Evolutionary conservation across 1,139 yeast genomes (phyloP).

Genomic region (Pichia sp.): DNA sequence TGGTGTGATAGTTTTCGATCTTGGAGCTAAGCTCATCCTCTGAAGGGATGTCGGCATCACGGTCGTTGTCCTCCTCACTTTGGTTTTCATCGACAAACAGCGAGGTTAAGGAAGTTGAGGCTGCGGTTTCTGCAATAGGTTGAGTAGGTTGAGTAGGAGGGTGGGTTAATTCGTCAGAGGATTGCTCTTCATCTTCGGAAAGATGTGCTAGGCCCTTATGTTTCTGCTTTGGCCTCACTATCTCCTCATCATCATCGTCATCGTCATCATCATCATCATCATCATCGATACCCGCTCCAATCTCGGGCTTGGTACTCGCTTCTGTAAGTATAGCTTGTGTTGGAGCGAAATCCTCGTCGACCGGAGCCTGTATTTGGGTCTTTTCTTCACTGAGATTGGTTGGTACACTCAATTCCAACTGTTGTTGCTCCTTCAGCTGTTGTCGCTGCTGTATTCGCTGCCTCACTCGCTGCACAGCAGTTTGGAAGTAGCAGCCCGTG

Average conservation of each 20-base stretch:
- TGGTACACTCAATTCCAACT: not conserved
- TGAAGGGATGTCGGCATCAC: not conserved
- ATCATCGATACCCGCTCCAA: too few species aligned
- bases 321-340: not conserved
- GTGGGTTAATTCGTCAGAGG: not conserved
- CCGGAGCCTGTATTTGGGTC: not conserved
- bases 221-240: slow-evolving; percentile 2
- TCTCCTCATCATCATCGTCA: slow-evolving; percentile 4
- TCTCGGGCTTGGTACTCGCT: not conserved
- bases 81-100: slow-evolving; percentile 9
- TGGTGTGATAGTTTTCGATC: slow-evolving; percentile 21
- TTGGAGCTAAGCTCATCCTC: slow-evolving; percentile 4
- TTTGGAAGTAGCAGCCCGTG: not conserved
- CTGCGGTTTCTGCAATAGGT: not conserved
- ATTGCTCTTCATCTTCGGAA: not conserved
- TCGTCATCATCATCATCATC: not conserved
- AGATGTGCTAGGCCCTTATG: not conserved
- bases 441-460: not conserved
- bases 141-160: not conserved
- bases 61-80: not conserved
- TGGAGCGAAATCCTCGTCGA: not conserved
- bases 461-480: not conserved
- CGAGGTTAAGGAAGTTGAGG: not conserved
- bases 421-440: not conserved
- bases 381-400: not conserved